Evolutionary conservation across 2,329 filamentous ascomycete genomes (phyloP), one percentile per base, ranked within the genome.

Genomic region (Sporothrix protearum): DNA sequence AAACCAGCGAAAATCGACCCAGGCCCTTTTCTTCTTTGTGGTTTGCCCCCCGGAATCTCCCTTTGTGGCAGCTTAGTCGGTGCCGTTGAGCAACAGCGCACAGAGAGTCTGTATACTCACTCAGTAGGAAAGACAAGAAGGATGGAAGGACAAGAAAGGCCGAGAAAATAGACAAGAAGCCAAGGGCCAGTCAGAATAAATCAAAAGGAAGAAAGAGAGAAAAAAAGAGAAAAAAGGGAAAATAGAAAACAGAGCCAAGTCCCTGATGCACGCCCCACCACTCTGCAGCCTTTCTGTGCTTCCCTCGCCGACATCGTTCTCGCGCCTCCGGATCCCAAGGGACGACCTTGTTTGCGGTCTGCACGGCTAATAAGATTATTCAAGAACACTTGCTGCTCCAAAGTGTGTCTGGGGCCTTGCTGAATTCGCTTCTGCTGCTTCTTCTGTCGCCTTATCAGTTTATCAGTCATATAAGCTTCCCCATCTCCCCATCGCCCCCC

Each of bases 391-490:
- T 33, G 59, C n/a, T 42, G 6, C 14, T 1, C 36, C 14, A 45
- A 8, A 14, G 12, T 22, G 4, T 53, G 25, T 14, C 19, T 51
- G 64, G 64, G 64, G 64, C 45, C 64, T 67, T 45, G 42, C 36
- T 25, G 19, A 45, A 47, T 33, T 49, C 25, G 42, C 49, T 7
- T 7, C 22, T 33, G 33, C 9, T 12, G 64, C 19, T 19, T 49
- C 28, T n/a, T 57, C 22, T 33, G 25, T 47, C n/a, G 9, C 12
- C 67, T 66, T 71, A 69, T 73, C 57, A 30, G 33, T 68, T 71
- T 72, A 71, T 72, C 68, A 61, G 28, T 71, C 68, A 53, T 71
- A 68, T 69, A 69, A 72, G 51, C 71, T 64, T 42, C 42, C 63
- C 25, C 30, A 19, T 66, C 67, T 63, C 55, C 61, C 59, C 25